Evolutionary conservation across 2,329 filamentous ascomycete species (phyloP), one percentile per base, ranked within the genome.

Genomic region (Pseudogymnoascus sp.): DNA sequence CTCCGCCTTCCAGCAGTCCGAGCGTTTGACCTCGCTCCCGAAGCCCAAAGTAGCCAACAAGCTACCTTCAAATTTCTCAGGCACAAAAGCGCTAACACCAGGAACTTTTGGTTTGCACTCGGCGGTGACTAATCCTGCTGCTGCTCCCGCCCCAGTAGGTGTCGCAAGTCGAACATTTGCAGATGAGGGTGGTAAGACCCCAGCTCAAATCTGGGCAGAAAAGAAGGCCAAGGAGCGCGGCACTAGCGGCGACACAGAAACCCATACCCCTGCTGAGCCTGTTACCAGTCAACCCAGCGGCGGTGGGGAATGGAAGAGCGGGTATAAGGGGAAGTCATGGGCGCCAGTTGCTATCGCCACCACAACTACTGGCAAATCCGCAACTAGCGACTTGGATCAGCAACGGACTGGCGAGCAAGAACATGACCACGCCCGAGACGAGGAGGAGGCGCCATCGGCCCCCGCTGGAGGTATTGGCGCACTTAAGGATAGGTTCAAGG

Each of bases 41-140:
- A 99, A 97, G 78, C 95, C 95, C 47, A 97, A 96, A 78, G 88
- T 97, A 54, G 86, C 91, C 21, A 96, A 96, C 77, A 93, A 89
- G 71, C 97, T 96, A 73, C 81, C 85, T 12, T 83, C 86, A 64
- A 80, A 82, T 34, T 97, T 96, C 72, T 84, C 86, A 1, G 95
- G 93, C 36, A 97, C 95, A 12, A 97, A 96, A 75, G 88, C 95
- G 23, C 92, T 91, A 10, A 83, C 89, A 0, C 93, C 95, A 11
- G 86, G 83, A 54, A 85, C 80, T 0, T 84, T 86, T 37, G 86
- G 86, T 21, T 79, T 91, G 61, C 83, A 85, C 11, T 87, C 87
- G 66, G 76, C 85, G n/a, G 75, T 81, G 29, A 77, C 86, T 18
- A 79, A 84, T 2, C 73, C 77, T 18, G 71, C 79, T 14, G 73